Evolutionary conservation across 345 rosid genomes (phyloP).

Genomic region (Eucalyptus regnans): DNA sequence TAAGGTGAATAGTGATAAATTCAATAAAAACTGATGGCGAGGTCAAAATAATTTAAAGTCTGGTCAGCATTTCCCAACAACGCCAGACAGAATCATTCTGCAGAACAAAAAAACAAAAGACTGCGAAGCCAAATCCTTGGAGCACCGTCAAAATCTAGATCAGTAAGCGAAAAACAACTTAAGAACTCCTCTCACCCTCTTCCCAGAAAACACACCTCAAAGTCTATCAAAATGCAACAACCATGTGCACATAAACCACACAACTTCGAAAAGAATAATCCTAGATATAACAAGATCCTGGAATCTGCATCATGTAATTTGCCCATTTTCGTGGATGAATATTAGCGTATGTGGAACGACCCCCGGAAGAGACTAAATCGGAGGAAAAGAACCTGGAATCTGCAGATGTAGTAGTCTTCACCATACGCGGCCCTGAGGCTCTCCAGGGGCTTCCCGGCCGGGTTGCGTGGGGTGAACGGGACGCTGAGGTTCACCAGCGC

Average conservation of each 20-base stretch:
- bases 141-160: background rate
- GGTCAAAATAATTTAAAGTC: background rate
- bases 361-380: background rate
- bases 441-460: slow-evolving; percentile 34
- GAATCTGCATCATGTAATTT: background rate
- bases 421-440: slow-evolving; percentile 29
- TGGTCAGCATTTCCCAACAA: background rate
- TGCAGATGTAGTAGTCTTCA: slow-evolving; percentile 70
- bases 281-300: background rate
- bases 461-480: slow-evolving; percentile 40
- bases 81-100: background rate
- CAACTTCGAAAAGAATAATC: background rate
- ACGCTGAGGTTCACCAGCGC: slow-evolving; percentile 22
- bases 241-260: background rate
- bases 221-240: background rate
- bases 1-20: background rate
- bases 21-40: background rate
- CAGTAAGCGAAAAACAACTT: background rate
- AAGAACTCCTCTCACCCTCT: background rate
- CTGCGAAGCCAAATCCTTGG: background rate
- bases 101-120: background rate
- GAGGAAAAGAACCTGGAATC: slow-evolving; percentile 48
- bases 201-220: background rate
- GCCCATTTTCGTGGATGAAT: background rate
- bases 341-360: background rate